These are phyloP conservation scores for Tremellales sp. DNA, from an alignment of 1,284 basidiomycete species.

Conservation along the genomic window DNA sequence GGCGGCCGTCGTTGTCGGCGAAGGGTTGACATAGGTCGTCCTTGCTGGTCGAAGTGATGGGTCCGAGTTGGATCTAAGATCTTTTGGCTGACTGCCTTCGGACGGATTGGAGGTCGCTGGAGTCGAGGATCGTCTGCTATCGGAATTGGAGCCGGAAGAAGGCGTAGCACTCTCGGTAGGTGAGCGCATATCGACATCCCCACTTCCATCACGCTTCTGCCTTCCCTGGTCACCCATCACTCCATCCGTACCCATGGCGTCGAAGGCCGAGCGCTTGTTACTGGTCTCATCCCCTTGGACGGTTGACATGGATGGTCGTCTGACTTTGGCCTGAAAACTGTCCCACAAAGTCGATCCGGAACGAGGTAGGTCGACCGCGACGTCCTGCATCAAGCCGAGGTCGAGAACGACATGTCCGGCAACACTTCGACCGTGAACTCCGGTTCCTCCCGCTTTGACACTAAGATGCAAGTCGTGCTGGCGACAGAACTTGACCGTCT, in stretches of 20 bases:
- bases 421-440: constrained; percentile 79
- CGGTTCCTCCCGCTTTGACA: constrained; percentile 83
- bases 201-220: background rate
- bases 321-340: constrained; percentile 16
- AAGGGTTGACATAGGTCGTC: constrained; percentile 37
- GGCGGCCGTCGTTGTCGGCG: constrained; percentile 19
- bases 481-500: constrained; percentile 65
- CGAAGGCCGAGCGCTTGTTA: constrained; percentile 14
- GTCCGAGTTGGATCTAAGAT: background rate
- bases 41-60: constrained; percentile 7
- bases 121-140: background rate
- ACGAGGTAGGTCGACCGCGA: constrained; percentile 62
- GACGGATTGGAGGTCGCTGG: background rate
- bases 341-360: constrained; percentile 22
- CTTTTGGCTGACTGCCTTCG: background rate
- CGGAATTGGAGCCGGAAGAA: background rate
- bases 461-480: constrained; percentile 67
- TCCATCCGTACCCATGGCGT: constrained; percentile 11
- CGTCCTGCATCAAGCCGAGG: constrained; percentile 61
- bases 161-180: background rate
- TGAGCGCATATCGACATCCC: background rate
- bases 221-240: constrained; percentile 2
- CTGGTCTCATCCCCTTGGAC: constrained; percentile 8
- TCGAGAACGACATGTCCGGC: constrained; percentile 79
- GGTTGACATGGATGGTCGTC: background rate